These are phyloP conservation scores for Aspergillus versicolor DNA, from an alignment of 2,329 filamentous ascomycete genomes.

Conservation along the genomic window DNA sequence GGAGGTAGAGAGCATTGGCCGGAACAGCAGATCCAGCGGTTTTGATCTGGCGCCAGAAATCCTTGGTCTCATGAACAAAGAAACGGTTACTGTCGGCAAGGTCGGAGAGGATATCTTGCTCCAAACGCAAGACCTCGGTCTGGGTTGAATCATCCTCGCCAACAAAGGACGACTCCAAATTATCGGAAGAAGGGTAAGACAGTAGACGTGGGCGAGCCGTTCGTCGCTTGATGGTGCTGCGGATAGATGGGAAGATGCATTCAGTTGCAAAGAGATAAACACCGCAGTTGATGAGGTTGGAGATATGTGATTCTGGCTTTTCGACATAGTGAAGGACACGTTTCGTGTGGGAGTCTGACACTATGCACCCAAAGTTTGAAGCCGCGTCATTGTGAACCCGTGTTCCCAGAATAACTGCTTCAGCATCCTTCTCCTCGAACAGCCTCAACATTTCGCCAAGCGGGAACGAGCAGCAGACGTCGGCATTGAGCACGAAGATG, in stretches of 20 bases:
- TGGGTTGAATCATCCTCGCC: constrained; percentile 72
- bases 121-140: constrained; percentile 86
- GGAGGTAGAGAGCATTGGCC: constrained; percentile 93
- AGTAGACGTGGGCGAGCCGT: constrained; percentile 85
- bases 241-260: constrained; percentile 94
- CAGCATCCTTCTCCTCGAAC: constrained; percentile 91
- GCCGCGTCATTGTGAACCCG: constrained; percentile 87
- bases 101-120: constrained; percentile 95
- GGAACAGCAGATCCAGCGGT: constrained; percentile 95
- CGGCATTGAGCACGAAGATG: constrained; percentile 96
- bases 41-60: constrained; percentile 99
- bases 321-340: constrained; percentile 98
- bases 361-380: constrained; percentile 96
- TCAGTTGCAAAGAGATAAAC: constrained; percentile 97
- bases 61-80: constrained; percentile 97
- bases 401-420: constrained; percentile 94
- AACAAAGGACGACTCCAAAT: constrained; percentile 71
- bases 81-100: constrained; percentile 97
- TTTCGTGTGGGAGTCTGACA: constrained; percentile 88
- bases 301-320: constrained; percentile 97
- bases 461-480: constrained; percentile 98
- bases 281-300: constrained; percentile 98
- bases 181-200: constrained; percentile 94
- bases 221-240: constrained; percentile 90
- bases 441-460: constrained; percentile 92